A percentile compares a stretch with the other conserved stretches of the same genome.
These are phyloP conservation scores for Diplodia sapinea DNA, from an alignment of 2,329 filamentous ascomycete species.

Conservation along the genomic window DNA sequence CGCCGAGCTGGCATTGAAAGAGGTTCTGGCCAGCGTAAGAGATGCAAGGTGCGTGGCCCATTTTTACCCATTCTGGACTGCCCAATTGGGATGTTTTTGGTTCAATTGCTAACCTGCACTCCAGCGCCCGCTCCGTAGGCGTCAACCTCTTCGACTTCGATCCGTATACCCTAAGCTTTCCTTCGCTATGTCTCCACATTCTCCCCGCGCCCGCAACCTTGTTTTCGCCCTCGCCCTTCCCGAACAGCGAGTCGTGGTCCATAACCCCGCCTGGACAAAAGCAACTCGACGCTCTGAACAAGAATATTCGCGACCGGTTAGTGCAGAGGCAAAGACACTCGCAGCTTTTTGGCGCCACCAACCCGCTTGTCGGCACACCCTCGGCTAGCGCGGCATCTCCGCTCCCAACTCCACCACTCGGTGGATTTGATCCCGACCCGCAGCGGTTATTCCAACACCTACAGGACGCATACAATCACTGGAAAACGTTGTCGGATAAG, in stretches of 20 bases:
- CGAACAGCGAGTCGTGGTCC: constrained; percentile 80
- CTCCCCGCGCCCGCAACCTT: constrained; percentile 81
- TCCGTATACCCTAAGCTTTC: constrained; percentile 82
- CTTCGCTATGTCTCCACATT: constrained; percentile 80
- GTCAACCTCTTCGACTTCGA: constrained; percentile 74
- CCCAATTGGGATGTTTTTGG: constrained; percentile 1
- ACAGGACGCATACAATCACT: constrained; percentile 76
- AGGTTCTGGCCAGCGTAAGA: constrained; percentile 79
- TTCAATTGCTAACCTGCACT: constrained; percentile 15
- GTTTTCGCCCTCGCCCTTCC: constrained; percentile 79
- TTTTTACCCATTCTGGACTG: neutral
- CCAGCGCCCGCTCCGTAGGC: constrained; percentile 49
- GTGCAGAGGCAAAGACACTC: constrained; percentile 43
- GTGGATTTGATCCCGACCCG: constrained; percentile 63
- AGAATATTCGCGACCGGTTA: constrained; percentile 71
- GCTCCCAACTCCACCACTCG: constrained; percentile 45
- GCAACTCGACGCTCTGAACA: constrained; percentile 74
- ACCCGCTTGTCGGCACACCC: constrained; percentile 40
- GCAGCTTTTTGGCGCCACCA: constrained; percentile 35
- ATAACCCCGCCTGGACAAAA: constrained; percentile 74
- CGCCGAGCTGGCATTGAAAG: constrained; percentile 81
- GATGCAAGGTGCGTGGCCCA: constrained; percentile 71
- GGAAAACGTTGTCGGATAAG: constrained; percentile 67
- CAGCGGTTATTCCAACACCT: constrained; percentile 76
- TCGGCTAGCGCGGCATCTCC: constrained; percentile 49